Evolutionary conservation across 2,329 filamentous ascomycete genomes (phyloP), one percentile per base, ranked within the genome.

Genomic region (Achaetomium macrosporum): DNA sequence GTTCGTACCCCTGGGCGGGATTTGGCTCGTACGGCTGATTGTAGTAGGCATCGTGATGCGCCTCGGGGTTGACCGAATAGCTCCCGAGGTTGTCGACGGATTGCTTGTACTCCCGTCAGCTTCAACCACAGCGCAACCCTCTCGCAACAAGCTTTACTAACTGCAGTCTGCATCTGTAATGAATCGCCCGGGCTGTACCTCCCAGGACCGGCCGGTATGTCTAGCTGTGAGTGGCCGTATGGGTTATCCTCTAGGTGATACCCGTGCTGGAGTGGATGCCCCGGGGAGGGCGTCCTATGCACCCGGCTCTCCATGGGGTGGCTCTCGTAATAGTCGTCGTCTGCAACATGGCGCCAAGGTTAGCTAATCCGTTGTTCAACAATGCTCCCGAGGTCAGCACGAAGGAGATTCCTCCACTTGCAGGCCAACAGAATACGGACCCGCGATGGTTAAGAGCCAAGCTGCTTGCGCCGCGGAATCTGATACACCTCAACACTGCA

Each of bases 11-110:
- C 31, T 85, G 82, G 36, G 81, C 73, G 5, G 77, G 76, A 10
- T 79, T 74, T 12, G 89, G 87, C 59, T 90, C 81, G 69, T 95
- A 95, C 1, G 89, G 86, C 60, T 87, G 83, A 62, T 85, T 88
- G 68, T 87, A 92, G 73, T 96, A 96, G 51, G 83, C 81, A 69
- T 96, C 89, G 66, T 93, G 89, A 64, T 96, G 90, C 53, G 85
- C 84, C 67, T 95, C 85, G 10, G 92, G 90, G 64, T 90, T 84
- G 56, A 96, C 72, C 4, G 83, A 76, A 68, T 93, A 91, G 51
- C 71, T 73, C 58, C 66, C 71, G 16, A 82, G 59, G 60, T 75
- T 76, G 48, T 77, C 76, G 9, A 78, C 66, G 4, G 79, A 82
- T 64, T 79, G 76, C 77, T 79, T 39, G 11, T 11, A 12, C 13